Evolutionary conservation across 2,329 filamentous ascomycete genomes (phyloP).

Genomic region (Pezizomycotina sp.): DNA sequence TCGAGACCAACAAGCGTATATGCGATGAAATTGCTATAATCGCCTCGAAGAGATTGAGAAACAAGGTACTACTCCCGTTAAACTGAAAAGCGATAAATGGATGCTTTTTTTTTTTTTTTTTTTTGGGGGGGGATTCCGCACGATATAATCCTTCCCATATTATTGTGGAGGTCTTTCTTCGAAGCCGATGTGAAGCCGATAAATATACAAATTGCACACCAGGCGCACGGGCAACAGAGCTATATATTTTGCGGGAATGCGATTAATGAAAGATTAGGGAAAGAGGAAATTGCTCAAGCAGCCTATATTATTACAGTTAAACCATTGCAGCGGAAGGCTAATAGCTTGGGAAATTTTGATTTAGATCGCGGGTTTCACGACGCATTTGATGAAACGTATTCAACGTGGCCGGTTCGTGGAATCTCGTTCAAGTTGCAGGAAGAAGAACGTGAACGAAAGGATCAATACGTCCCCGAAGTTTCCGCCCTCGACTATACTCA

Average conservation of each 20-base stretch:
- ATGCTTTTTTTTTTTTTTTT: not conserved
- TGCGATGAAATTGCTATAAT: slow-evolving; percentile 99
- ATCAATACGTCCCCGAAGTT: slow-evolving; percentile 98
- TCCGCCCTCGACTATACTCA: slow-evolving; percentile 97
- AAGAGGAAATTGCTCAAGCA: not conserved
- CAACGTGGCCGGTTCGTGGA: slow-evolving; percentile 95
- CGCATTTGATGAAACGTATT: slow-evolving; percentile 99
- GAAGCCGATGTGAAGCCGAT: no score
- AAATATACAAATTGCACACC: no score
- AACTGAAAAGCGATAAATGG: not conserved
- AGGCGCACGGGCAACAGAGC: no score
- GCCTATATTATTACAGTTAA: not conserved
- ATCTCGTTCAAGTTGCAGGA: slow-evolving; percentile 99
- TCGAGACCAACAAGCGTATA: slow-evolving; percentile 99
- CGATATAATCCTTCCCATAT: slow-evolving; percentile 5
- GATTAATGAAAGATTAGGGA: no score
- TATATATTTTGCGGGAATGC: no score
- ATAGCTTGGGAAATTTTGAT: slow-evolving; percentile 10
- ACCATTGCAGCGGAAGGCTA: slow-evolving; percentile 1
- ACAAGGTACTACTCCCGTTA: slow-evolving; percentile 60
- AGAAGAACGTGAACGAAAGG: slow-evolving; percentile 99
- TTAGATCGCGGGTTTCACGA: slow-evolving; percentile 95
- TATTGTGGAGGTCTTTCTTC: no score
- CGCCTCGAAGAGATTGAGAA: slow-evolving; percentile 94
- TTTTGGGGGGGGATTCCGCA: not conserved